A percentile compares a stretch with the other conserved stretches of the same genome.
Conservation (phyloP, 208 protist species). For the Leishmania tarentolae region DNA sequence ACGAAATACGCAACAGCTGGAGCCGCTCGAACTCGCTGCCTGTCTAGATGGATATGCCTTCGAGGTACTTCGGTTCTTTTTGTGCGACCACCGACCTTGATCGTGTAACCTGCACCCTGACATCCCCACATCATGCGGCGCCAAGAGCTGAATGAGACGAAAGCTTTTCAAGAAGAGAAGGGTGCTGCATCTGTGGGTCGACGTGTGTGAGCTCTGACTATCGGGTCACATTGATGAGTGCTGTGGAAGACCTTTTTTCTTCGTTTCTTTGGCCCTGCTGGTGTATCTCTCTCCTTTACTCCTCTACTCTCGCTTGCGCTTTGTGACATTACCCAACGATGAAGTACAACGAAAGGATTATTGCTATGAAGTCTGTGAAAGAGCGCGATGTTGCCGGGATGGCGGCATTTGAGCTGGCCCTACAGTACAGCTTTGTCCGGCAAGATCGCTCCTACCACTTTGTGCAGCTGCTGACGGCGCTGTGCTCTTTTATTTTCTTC, state of each 20-base stretch:
- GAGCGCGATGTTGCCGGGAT: slow-evolving; percentile 79
- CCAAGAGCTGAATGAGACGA: background rate
- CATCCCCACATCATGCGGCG: background rate
- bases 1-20: background rate
- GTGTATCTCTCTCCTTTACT: background rate
- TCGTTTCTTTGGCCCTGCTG: background rate
- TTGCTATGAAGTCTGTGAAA: slow-evolving; percentile 43
- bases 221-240: background rate
- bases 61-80: background rate
- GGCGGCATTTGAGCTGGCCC: slow-evolving; percentile 82
- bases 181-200: background rate
- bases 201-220: background rate
- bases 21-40: background rate
- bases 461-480: slow-evolving; percentile 67
- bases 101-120: background rate
- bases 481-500: slow-evolving; percentile 72
- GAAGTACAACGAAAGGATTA: background rate
- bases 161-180: background rate
- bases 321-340: background rate
- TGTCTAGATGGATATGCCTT: background rate
- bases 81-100: background rate
- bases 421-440: slow-evolving; percentile 77
- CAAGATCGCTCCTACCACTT: slow-evolving; percentile 89
- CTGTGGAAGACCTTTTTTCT: background rate
- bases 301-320: background rate